phyloP scores from a whole-genome alignment of 805 yeast species.

The Candida adriatica region DNA sequence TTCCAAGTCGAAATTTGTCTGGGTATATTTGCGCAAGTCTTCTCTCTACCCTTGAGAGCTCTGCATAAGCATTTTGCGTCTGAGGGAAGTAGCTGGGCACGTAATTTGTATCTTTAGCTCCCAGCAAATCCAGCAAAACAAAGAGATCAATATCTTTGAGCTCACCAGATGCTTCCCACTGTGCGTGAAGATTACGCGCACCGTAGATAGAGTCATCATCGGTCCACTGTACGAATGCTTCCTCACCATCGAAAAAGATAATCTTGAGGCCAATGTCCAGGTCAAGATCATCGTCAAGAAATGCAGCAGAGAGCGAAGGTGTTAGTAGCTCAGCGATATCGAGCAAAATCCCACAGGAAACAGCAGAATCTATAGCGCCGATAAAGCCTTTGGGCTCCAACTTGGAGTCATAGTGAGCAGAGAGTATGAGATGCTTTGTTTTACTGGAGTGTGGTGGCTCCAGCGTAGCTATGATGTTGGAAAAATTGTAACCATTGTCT shows the following conservation, averaged over 20 bases:
- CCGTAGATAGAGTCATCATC: slow-evolving; percentile 50
- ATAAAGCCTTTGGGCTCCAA: slow-evolving; percentile 44
- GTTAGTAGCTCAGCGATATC: slow-evolving; percentile 31
- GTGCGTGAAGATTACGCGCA: slow-evolving; percentile 39
- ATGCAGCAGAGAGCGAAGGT: slow-evolving; percentile 12
- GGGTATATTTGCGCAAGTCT: slow-evolving; percentile 11
- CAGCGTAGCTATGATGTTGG: slow-evolving; percentile 31
- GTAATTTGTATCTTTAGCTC: slow-evolving; percentile 26
- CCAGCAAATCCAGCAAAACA: slow-evolving; percentile 45
- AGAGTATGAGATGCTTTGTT: slow-evolving; percentile 30
- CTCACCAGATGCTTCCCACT: slow-evolving; percentile 26
- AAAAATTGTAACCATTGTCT: slow-evolving; percentile 29
- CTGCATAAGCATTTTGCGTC: slow-evolving; percentile 32
- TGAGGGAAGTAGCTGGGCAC: slow-evolving; percentile 37
- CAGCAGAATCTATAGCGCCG: slow-evolving; percentile 57
- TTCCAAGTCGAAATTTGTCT: not conserved
- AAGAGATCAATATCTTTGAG: slow-evolving; percentile 35
- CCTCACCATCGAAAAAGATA: slow-evolving; percentile 57
- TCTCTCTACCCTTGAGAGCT: slow-evolving; percentile 31
- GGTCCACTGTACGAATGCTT: slow-evolving; percentile 49
- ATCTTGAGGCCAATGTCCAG: slow-evolving; percentile 35
- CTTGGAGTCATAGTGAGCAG: slow-evolving; percentile 50
- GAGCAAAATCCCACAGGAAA: slow-evolving; percentile 46
- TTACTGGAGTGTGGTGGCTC: slow-evolving; percentile 12
- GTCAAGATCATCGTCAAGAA: slow-evolving; percentile 7